These are phyloP conservation scores for Casuarina equisetifolia DNA, from an alignment of 306 rosid species.

Conservation along the genomic window DNA sequence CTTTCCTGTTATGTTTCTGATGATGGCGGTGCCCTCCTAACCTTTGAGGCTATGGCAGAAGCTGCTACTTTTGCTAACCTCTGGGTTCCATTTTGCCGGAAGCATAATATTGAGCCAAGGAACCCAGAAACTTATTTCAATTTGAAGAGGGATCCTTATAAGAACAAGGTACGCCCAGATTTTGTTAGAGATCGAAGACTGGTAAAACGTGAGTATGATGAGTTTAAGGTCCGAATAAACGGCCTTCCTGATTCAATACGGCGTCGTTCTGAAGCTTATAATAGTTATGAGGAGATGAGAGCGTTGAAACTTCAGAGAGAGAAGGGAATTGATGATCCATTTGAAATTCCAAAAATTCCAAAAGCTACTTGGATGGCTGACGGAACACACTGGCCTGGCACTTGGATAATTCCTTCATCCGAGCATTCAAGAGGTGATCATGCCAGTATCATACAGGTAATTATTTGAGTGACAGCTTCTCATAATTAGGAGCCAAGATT, in stretches of 20 bases:
- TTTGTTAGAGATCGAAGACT: constrained; percentile 81
- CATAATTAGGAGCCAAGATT: neutral
- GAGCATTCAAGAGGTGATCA: constrained; percentile 80
- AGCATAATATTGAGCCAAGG: constrained; percentile 77
- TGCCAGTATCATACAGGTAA: constrained; percentile 78
- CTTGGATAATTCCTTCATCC: constrained; percentile 54
- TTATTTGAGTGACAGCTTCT: neutral
- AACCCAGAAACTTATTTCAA: constrained; percentile 75
- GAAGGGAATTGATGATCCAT: constrained; percentile 51
- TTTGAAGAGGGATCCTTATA: constrained; percentile 67
- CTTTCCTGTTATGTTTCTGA: constrained; percentile 85
- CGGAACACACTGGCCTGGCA: constrained; percentile 78
- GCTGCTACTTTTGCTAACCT: constrained; percentile 81
- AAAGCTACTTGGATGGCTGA: constrained; percentile 86
- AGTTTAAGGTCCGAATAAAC: constrained; percentile 74
- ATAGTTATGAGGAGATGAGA: constrained; percentile 63
- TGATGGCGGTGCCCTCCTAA: constrained; percentile 83
- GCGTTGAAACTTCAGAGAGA: constrained; percentile 58
- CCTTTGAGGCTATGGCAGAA: constrained; percentile 89
- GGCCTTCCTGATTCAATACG: constrained; percentile 76
- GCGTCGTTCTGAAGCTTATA: constrained; percentile 71
- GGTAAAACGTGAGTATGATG: constrained; percentile 78
- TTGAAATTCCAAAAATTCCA: constrained; percentile 44
- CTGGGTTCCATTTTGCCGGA: constrained; percentile 85
- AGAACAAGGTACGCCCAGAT: constrained; percentile 65